phyloP scores from a whole-genome alignment of 2,329 filamentous ascomycete genomes.

The Coniosporium tulheliwenetii region DNA sequence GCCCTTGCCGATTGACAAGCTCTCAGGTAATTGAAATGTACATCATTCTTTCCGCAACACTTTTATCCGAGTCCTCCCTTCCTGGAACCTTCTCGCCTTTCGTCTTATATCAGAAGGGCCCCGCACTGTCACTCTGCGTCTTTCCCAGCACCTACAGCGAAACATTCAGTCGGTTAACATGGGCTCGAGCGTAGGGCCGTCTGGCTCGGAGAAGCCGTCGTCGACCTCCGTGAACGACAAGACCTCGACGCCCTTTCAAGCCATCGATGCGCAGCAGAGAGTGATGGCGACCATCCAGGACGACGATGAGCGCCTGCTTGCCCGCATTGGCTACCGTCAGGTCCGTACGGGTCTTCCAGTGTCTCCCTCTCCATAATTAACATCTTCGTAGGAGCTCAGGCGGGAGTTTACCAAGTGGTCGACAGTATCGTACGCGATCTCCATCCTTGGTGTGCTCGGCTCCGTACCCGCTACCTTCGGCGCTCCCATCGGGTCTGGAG shows the following conservation, averaged over 20 bases:
- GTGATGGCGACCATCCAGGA: conserved; percentile 36
- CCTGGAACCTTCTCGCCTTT: too few relatives aligned
- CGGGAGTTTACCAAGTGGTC: conserved; percentile 53
- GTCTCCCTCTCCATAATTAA: conserved; percentile 7
- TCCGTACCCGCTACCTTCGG: conserved; percentile 50
- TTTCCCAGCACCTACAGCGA: too few relatives aligned
- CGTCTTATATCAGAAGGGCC: too few relatives aligned
- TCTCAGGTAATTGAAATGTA: too few relatives aligned
- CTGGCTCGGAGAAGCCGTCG: background rate
- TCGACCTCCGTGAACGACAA: background rate
- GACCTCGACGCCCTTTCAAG: background rate
- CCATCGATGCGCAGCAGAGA: conserved; percentile 1
- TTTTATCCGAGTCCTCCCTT: too few relatives aligned
- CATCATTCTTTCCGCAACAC: too few relatives aligned
- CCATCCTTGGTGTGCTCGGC: conserved; percentile 48
- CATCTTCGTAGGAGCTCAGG: conserved; percentile 34
- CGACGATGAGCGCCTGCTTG: conserved; percentile 44
- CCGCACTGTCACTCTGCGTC: too few relatives aligned
- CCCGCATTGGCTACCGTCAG: conserved; percentile 47
- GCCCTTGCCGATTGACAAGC: too few relatives aligned
- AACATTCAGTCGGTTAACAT: too few relatives aligned
- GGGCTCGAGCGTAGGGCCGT: too few relatives aligned
- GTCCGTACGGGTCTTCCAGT: conserved; percentile 18
- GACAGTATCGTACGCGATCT: conserved; percentile 50
- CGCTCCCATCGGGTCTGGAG: conserved; percentile 40